phyloP scores from a whole-genome alignment of 371 early-diverging fungal genomes.

The Mortierella sp. region DNA sequence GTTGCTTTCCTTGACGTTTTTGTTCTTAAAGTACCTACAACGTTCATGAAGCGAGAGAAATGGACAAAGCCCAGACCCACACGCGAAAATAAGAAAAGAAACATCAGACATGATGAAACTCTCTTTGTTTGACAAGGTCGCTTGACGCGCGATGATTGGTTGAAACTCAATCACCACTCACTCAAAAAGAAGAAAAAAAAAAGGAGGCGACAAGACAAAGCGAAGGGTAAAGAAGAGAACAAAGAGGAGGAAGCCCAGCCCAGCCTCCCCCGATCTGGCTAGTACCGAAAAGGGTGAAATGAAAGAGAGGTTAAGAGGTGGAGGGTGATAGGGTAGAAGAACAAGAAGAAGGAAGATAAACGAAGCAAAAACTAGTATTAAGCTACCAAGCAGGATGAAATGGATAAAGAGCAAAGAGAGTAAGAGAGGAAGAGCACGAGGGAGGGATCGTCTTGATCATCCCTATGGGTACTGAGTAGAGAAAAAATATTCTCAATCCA shows the following conservation, averaged over 20 bases:
- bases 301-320: neutral
- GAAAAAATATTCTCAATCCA: neutral
- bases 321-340: too few species aligned
- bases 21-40: too few species aligned
- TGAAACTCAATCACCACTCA: neutral
- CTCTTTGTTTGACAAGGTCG: neutral
- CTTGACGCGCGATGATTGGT: conserved; percentile 8
- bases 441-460: neutral
- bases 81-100: neutral
- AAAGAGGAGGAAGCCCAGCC: neutral
- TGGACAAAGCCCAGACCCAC: neutral
- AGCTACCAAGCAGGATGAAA: neutral
- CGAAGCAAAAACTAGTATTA: too few species aligned
- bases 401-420: neutral
- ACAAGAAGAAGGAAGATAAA: too few species aligned
- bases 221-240: too few species aligned
- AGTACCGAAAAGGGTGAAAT: neutral
- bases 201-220: neutral
- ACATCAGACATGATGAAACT: neutral
- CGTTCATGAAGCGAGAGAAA: neutral
- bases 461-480: neutral
- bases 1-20: too few species aligned
- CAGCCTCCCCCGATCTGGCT: neutral
- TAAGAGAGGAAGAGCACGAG: neutral
- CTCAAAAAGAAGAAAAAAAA: neutral